Base-by-base conservation (phyloP, 2,329 filamentous ascomycete genomes). In the Drechmeria coniospora region DNA sequence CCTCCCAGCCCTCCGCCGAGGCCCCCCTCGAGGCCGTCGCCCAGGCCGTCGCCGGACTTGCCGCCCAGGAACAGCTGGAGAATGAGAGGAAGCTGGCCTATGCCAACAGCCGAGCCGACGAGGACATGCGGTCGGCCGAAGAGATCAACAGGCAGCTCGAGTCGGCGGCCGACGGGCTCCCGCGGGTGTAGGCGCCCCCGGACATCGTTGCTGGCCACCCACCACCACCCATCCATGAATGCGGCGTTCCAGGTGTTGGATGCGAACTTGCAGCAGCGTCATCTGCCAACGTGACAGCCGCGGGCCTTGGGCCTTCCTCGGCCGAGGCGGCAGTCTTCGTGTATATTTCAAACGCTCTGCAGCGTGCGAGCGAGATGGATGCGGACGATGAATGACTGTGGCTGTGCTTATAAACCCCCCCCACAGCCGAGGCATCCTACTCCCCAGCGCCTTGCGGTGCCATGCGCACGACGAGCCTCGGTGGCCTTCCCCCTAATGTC, bases 91-190 rank as follows among this genome's bases (percentile, higher is more conserved):
- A 40, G 38, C n/a, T n/a, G n/a, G 25, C 32, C 4, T 59, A 43
- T 36, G 42, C 42, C 6, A 39, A 57, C 3, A 36, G n/a, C n/a
- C n/a, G 43, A 15, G 37, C 37, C 6, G 52, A 56, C 7, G 56
- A 64, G n/a, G 57, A 63, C 6, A 49, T 51, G 20, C 53, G 58
- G 29, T 53, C 59, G 6, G 57, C 60, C 3, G 66, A 70, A 12
- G 67, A 71, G 28, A 62, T 70, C 24, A 63, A 67, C 32, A 52
- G 62, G 23, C 67, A 71, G 38, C 43, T 72, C 32, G 60, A 63
- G 36, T 40, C 51, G 2, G 56, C 61, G 12, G 50, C 44, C 20
- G 24, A 32, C 6, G 23, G 37, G 24, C 24, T 30, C 26, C 36
- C 37, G 32, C 23, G 35, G 25, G 30, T 35, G 26, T 38, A 34